phyloP scores from a whole-genome alignment of 768 basidiomycete species.

The Boletus subcaerulescens region DNA sequence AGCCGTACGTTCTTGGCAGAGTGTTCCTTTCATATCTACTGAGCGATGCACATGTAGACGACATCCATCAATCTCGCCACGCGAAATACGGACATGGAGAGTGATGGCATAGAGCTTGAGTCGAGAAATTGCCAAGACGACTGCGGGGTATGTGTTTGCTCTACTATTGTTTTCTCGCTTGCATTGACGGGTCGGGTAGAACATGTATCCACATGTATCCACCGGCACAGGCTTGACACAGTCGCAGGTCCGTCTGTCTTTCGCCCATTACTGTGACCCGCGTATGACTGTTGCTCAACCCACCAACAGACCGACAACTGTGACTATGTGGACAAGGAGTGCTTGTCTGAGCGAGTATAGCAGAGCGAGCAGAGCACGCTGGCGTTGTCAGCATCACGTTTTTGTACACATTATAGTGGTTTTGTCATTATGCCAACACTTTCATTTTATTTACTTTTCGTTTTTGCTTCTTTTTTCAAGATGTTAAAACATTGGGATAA shows the following conservation, averaged over 20 bases:
- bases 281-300: background rate
- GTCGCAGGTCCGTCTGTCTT: slow-evolving; percentile 15
- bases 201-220: slow-evolving; percentile 15
- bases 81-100: background rate
- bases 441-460: too few relatives aligned
- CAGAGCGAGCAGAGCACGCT: too few relatives aligned
- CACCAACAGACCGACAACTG: slow-evolving; percentile 2
- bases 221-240: slow-evolving; percentile 8
- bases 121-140: slow-evolving; percentile 17
- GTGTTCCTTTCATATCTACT: background rate
- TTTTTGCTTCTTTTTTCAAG: too few relatives aligned
- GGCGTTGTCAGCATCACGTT: too few relatives aligned
- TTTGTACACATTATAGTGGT: too few relatives aligned
- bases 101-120: slow-evolving; percentile 10
- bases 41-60: slow-evolving; percentile 8
- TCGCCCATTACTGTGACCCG: too few relatives aligned
- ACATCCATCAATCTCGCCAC: slow-evolving; percentile 14
- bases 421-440: too few relatives aligned
- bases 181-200: slow-evolving; percentile 8
- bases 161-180: too few relatives aligned
- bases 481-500: too few relatives aligned
- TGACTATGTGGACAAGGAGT: background rate
- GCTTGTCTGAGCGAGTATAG: background rate
- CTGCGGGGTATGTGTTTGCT: slow-evolving; percentile 2
- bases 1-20: slow-evolving; percentile 10